A percentile compares a stretch with the other conserved stretches of the same genome.
Conservation (phyloP, 495 filamentous ascomycete genomes). For the Podospora pseudopauciseta region DNA sequence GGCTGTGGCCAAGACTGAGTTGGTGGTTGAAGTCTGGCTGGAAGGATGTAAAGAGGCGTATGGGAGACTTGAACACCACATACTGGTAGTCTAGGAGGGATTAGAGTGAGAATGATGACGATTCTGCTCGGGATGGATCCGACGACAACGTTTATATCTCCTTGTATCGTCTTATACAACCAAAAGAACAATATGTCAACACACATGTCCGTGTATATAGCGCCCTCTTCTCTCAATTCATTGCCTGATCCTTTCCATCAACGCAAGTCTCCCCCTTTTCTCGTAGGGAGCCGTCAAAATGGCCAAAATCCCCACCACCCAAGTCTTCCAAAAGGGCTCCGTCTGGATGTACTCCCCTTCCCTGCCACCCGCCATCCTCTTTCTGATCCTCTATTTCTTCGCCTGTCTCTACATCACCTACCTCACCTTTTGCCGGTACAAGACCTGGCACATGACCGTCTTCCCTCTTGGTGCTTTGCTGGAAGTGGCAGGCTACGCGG, state of each 20-base stretch:
- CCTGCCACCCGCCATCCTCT: constrained; percentile 28
- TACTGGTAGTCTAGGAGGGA: background rate
- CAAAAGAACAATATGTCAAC: background rate
- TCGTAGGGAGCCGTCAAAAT: background rate
- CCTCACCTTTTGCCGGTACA: constrained; percentile 29
- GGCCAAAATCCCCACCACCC: background rate
- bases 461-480: constrained; percentile 34
- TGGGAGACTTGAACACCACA: background rate
- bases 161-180: background rate
- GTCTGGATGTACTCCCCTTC: constrained; percentile 34
- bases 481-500: constrained; percentile 45
- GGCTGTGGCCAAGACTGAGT: background rate
- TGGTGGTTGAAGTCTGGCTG: background rate
- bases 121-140: background rate
- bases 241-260: no score
- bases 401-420: constrained; percentile 27
- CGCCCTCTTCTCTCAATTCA: no score
- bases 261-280: background rate
- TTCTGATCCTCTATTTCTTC: constrained; percentile 28
- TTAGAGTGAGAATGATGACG: background rate
- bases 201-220: no score
- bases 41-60: background rate
- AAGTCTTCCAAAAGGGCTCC: background rate
- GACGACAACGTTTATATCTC: background rate
- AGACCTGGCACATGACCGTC: constrained; percentile 32